A percentile compares a stretch with the other conserved stretches of the same genome.
phyloP scores from a whole-genome alignment of 2,329 filamentous ascomycete genomes.

The Didymosphaeria variabile region DNA sequence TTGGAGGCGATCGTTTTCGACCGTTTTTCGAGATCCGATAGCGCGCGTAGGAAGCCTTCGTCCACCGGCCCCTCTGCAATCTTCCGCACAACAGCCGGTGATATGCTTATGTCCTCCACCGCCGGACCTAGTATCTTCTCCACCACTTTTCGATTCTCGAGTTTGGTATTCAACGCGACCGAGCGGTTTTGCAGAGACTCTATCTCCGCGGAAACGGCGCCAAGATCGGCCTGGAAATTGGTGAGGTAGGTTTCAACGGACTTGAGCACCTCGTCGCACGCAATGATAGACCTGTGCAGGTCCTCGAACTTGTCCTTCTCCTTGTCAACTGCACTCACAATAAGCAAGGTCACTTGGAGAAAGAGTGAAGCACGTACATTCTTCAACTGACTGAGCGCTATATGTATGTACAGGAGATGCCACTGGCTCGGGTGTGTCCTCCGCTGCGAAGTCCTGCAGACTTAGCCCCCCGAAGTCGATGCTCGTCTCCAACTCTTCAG shows the following conservation, averaged over 20 bases:
- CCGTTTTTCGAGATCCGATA: slow-evolving; percentile 85
- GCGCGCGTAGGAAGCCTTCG: slow-evolving; percentile 83
- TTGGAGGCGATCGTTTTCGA: slow-evolving; percentile 76
- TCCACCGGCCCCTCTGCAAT: slow-evolving; percentile 91
- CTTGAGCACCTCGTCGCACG: slow-evolving; percentile 91
- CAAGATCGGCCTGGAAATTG: slow-evolving; percentile 92
- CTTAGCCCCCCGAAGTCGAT: slow-evolving; percentile 83
- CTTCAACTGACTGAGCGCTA: slow-evolving; percentile 71
- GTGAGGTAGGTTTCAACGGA: slow-evolving; percentile 93
- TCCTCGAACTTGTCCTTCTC: slow-evolving; percentile 89
- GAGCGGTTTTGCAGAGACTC: slow-evolving; percentile 91
- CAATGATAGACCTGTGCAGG: slow-evolving; percentile 84
- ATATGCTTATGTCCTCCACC: slow-evolving; percentile 90
- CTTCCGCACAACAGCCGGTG: slow-evolving; percentile 81
- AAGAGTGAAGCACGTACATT: slow-evolving; percentile 67
- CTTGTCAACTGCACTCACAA: slow-evolving; percentile 68
- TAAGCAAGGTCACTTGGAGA: slow-evolving; percentile 33
- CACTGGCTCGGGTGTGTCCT: slow-evolving; percentile 41
- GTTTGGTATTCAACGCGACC: slow-evolving; percentile 78
- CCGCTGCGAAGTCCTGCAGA: slow-evolving; percentile 73
- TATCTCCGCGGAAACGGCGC: slow-evolving; percentile 91
- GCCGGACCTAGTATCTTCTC: slow-evolving; percentile 87
- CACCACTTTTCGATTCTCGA: slow-evolving; percentile 89
- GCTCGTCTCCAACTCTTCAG: slow-evolving; percentile 64
- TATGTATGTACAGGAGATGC: slow-evolving; percentile 56